phyloP scores from a whole-genome alignment of 805 yeast genomes.

The Yamadazyma olivae region DNA sequence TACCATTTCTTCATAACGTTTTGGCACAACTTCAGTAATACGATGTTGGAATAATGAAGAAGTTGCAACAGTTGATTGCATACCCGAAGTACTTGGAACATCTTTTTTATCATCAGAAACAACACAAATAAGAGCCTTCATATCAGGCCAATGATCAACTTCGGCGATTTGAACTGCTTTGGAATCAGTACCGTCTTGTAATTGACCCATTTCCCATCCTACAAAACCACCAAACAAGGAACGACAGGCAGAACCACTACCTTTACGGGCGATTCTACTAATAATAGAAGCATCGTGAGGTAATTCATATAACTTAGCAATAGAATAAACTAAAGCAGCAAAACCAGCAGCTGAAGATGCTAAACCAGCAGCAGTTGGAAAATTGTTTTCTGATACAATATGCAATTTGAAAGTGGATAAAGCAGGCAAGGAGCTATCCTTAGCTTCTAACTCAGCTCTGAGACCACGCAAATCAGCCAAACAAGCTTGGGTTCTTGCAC shows the following conservation, averaged over 20 bases:
- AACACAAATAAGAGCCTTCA: conserved; percentile 89
- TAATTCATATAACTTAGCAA: conserved; percentile 78
- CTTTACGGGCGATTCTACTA: conserved; percentile 93
- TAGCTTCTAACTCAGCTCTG: conserved; percentile 58
- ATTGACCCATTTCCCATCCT: conserved; percentile 96
- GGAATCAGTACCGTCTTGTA: conserved; percentile 81
- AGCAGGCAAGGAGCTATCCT: conserved; percentile 42
- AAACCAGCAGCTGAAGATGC: conserved; percentile 99
- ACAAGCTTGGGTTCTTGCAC: conserved; percentile 68
- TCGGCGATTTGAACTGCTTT: conserved; percentile 92
- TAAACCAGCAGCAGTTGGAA: conserved; percentile 98
- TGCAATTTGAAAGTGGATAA: conserved; percentile 66
- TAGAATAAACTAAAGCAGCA: conserved; percentile 91
- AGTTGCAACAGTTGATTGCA: conserved; percentile 92
- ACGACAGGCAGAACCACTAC: conserved; percentile 98
- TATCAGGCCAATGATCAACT: conserved; percentile 80
- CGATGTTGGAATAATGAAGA: conserved; percentile 84
- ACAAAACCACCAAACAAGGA: conserved; percentile 97
- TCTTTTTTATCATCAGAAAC: conserved; percentile 93
- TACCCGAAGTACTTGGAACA: conserved; percentile 91
- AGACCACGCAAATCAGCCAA: conserved; percentile 68
- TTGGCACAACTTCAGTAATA: conserved; percentile 79
- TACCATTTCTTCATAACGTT: conserved; percentile 80
- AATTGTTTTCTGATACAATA: conserved; percentile 90
- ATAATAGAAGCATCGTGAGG: conserved; percentile 85